phyloP scores from a whole-genome alignment of 306 rosid genomes.

The Hylodesmum podocarpum region DNA sequence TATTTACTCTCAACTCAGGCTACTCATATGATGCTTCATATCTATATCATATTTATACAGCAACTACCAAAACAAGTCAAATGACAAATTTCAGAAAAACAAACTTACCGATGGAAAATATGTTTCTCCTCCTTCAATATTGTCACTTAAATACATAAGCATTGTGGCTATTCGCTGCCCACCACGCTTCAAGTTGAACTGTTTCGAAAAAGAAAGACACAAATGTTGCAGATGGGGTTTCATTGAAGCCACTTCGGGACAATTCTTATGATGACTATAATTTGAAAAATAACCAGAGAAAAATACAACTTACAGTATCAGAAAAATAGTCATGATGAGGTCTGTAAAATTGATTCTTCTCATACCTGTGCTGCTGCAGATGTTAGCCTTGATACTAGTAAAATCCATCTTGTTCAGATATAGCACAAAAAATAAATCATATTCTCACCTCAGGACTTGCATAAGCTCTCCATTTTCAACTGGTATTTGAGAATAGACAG shows the following conservation, averaged over 20 bases:
- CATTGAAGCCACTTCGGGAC: constrained; percentile 21
- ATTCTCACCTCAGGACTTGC: constrained; percentile 86
- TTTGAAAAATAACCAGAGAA: constrained; percentile 9
- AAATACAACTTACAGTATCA: constrained; percentile 74
- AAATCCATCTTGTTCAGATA: constrained; percentile 25
- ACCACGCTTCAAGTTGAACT: constrained; percentile 98
- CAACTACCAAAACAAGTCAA: constrained; percentile 11
- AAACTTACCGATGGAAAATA: constrained; percentile 78
- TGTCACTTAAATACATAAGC: constrained; percentile 91
- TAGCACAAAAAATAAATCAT: constrained; percentile 26
- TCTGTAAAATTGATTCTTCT: constrained; percentile 80
- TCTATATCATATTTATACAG: constrained; percentile 11
- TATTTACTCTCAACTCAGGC: neutral
- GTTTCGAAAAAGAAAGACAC: constrained; percentile 21
- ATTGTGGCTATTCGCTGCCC: constrained; percentile 97
- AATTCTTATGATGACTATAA: constrained; percentile 10
- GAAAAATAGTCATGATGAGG: constrained; percentile 98
- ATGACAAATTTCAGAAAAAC: constrained; percentile 31
- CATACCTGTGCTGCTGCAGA: constrained; percentile 96
- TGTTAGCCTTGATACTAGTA: constrained; percentile 59
- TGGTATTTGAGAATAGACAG: constrained; percentile 91
- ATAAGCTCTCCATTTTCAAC: constrained; percentile 91
- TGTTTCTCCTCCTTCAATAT: constrained; percentile 97
- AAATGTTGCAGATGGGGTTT: constrained; percentile 17
- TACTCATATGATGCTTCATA: constrained; percentile 22